Base-by-base conservation (phyloP, 2,329 filamentous ascomycete genomes). In the Fusarium sp. region DNA sequence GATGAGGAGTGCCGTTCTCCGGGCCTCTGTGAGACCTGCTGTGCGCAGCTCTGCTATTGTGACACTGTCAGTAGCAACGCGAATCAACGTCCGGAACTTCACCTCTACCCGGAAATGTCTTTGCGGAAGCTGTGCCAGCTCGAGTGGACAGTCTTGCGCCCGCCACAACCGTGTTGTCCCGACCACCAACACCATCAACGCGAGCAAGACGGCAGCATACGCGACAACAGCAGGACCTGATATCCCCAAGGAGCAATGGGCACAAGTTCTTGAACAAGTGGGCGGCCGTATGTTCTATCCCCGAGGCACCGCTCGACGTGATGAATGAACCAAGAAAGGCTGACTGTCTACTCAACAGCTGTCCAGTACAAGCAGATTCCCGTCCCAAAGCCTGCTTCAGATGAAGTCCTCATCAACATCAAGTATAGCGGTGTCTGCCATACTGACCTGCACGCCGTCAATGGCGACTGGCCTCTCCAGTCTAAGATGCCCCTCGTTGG, bases 341-440 rank as follows among this genome's bases (percentile, higher is more conserved):
- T 54, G 31, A 29, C 24, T 18, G 8, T 20, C 69, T 75, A 34
- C 76, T 22, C 37, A 66, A 9, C 68, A 90, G 89, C 89, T 70
- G 85, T 90, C 72, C 82, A 89, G 69, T 93, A 92, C 87, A 94
- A 93, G 85, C 88, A 91, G 84, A 95, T 97, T 78, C 91, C 93
- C 72, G 94, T 97, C 60, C 88, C 88, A 68, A 89, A 91, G 81
- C 94, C 94, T 20, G 93, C 91, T 24, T 92, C 94, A 40, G 94
- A 96, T 84, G 93, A 97, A 84, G 93, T 97, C 73, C 90, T 97
- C 65, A 87, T 97, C 84, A 95, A 96, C 84, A 89, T 97, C 87
- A 94, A 94, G 83, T 96, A 91, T 86, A 92, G 92, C n/a, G 94
- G 94, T 79, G 93, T 96, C 74, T 96, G 94, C 87, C 94, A 96